Conservation (phyloP, 768 basidiomycete species). For the Lentinula guzmanii region DNA sequence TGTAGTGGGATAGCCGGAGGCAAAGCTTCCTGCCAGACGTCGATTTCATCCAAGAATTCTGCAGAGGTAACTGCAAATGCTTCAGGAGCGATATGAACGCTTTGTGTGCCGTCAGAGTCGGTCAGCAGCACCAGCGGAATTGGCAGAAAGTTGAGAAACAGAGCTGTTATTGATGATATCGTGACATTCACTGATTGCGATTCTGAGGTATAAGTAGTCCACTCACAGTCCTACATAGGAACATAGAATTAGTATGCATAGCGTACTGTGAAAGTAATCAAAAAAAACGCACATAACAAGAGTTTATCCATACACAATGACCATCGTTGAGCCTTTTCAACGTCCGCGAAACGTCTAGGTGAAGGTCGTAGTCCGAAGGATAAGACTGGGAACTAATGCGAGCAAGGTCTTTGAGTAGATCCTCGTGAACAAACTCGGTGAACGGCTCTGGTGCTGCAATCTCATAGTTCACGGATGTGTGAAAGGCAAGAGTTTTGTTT, state of each 20-base stretch:
- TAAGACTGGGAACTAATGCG: slow-evolving; percentile 25
- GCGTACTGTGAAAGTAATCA: not conserved
- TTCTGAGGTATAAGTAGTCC: not conserved
- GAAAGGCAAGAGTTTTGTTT: slow-evolving; percentile 33
- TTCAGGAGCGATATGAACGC: slow-evolving; percentile 30
- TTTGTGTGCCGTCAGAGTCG: slow-evolving; percentile 18
- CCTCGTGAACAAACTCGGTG: slow-evolving; percentile 27
- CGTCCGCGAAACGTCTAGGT: slow-evolving; percentile 28
- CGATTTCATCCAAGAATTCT: slow-evolving; percentile 24
- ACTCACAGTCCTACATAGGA: slow-evolving; percentile 8
- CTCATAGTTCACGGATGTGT: slow-evolving; percentile 33
- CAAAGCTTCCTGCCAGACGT: slow-evolving; percentile 25
- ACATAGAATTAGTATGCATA: not conserved
- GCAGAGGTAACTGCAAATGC: slow-evolving; percentile 20
- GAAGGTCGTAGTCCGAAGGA: slow-evolving; percentile 27
- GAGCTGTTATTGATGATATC: not conserved
- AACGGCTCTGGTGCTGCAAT: slow-evolving; percentile 29
- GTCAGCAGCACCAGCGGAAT: slow-evolving; percentile 27
- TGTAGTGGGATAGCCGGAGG: slow-evolving; percentile 19
- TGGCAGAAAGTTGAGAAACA: slow-evolving; percentile 20
- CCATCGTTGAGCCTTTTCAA: slow-evolving; percentile 32
- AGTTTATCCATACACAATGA: slow-evolving; percentile 30
- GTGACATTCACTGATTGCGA: not conserved
- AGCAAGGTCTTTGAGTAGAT: slow-evolving; percentile 26
- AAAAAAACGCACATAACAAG: slow-evolving; percentile 24